Evolutionary conservation across 1,284 basidiomycete species (phyloP).

Genomic region (Cutaneotrichosporon cavernicola): DNA sequence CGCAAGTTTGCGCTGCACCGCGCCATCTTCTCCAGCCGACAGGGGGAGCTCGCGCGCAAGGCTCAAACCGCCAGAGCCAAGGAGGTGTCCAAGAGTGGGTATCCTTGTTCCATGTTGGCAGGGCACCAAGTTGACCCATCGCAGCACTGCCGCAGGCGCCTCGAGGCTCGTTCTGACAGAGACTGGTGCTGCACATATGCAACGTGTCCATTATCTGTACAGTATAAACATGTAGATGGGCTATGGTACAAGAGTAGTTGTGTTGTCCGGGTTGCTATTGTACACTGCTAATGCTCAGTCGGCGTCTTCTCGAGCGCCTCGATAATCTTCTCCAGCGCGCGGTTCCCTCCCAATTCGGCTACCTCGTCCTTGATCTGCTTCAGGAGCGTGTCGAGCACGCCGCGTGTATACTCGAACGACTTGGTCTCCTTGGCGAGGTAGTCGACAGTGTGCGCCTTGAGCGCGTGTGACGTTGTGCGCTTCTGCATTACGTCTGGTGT

Average conservation of each 20-base stretch:
- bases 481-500: slow-evolving; percentile 84
- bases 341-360: slow-evolving; percentile 46
- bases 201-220: slow-evolving; percentile 11
- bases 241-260: slow-evolving; percentile 13
- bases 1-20: slow-evolving; percentile 50
- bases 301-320: slow-evolving; percentile 24
- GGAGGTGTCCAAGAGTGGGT: slow-evolving; percentile 48
- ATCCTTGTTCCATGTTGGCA: neutral
- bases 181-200: neutral
- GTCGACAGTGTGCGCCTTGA: slow-evolving; percentile 74
- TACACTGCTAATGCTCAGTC: slow-evolving; percentile 1
- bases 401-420: slow-evolving; percentile 71
- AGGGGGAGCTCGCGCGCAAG: slow-evolving; percentile 37
- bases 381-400: slow-evolving; percentile 53
- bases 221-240: slow-evolving; percentile 9
- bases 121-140: neutral
- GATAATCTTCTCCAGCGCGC: slow-evolving; percentile 43
- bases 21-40: slow-evolving; percentile 47
- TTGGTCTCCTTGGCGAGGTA: slow-evolving; percentile 70
- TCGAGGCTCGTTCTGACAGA: slow-evolving; percentile 24
- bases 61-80: slow-evolving; percentile 47
- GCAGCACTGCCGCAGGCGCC: slow-evolving; percentile 33
- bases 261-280: neutral
- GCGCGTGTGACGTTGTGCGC: slow-evolving; percentile 71
- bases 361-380: slow-evolving; percentile 49